A percentile compares a stretch with the other conserved stretches of the same genome.
These are phyloP conservation scores for Sporobolus alterniflorus DNA, from an alignment of 202 grass and related monocot genomes.

Conservation along the genomic window DNA sequence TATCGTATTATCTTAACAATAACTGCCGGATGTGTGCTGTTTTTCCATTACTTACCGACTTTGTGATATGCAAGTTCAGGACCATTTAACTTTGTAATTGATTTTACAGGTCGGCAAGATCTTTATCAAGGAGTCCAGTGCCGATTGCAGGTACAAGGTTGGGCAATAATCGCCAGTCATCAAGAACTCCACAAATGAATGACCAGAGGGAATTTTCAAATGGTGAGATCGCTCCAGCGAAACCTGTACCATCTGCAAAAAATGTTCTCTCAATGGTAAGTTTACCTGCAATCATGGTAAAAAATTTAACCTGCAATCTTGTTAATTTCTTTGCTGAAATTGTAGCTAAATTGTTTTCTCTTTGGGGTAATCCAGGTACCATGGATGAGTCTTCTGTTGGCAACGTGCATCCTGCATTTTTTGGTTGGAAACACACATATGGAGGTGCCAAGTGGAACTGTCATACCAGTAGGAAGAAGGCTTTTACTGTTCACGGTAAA, in stretches of 20 bases:
- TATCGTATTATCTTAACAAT: conserved; percentile 24
- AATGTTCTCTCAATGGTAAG: conserved; percentile 79
- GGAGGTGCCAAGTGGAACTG: conserved; percentile 49
- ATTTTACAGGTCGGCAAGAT: conserved; percentile 85
- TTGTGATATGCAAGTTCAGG: conserved; percentile 18
- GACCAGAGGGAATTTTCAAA: conserved; percentile 51
- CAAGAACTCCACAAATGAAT: conserved; percentile 34
- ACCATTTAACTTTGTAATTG: conserved; percentile 19
- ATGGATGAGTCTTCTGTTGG: conserved; percentile 55
- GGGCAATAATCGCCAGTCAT: conserved; percentile 34
- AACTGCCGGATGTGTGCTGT: conserved; percentile 13
- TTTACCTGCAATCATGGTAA: background rate
- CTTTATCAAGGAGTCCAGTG: conserved; percentile 78
- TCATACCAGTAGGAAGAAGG: conserved; percentile 72
- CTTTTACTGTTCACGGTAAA: conserved; percentile 70
- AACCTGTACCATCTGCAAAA: conserved; percentile 62
- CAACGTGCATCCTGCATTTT: conserved; percentile 53
- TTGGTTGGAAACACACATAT: conserved; percentile 45
- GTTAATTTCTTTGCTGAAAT: conserved; percentile 10
- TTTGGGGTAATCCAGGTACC: conserved; percentile 64
- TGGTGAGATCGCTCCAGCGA: conserved; percentile 26
- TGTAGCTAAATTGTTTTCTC: background rate
- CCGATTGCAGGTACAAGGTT: conserved; percentile 63
- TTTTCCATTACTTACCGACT: background rate
- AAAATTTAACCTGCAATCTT: conserved; percentile 5